Base-by-base conservation (phyloP, 2,329 filamentous ascomycete species). In the Diaporthe batatas region DNA sequence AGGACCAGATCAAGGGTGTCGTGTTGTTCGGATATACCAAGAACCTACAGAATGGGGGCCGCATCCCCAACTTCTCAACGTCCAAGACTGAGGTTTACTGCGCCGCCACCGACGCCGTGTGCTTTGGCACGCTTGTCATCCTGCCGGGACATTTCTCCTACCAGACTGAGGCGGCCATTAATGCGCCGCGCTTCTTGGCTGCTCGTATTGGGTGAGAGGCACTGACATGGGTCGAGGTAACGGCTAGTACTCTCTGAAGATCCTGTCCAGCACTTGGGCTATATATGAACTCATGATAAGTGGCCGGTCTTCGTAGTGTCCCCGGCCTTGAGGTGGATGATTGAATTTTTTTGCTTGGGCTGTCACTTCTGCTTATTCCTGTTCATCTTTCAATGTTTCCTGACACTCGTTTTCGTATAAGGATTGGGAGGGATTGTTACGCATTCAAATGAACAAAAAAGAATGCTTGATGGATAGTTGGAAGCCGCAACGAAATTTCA, bases 11-110 rank as follows among this genome's bases (percentile, higher is more conserved):
- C 72, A 81, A 79, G 57, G 82, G 80, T 29, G 77, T 79, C 1
- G 81, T 82, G 14, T 79, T 83, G 34, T 84, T 83, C 54, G 83
- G 84, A 0, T 84, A 85, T 74, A 84, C 84, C 70, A 82, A 84
- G 79, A 85, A 85, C 76, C 74, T 79, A 62, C 84, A 85, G 76
- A 83, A 84, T 75, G 62, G 70, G 3, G 82, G 83, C 49, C 71
- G 77, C 55, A 84, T 86, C 34, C 81, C 80, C 55, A 80, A 81
- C 74, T 85, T 81, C 74, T 80, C 82, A 0, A 69, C 70, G 0
- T 77, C 79, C 53, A 78, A 80, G 49, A 80, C 80, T 34, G 75
- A 80, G 72, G 79, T 85, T n/a, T 85, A 79, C 76, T 86, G 84
- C 76, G 80, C 79, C 18, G 0, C 32, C 2, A 76, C 76, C 1